Conservation (phyloP, 371 early-diverging fungal genomes). For the Mortierella polycephala region DNA sequence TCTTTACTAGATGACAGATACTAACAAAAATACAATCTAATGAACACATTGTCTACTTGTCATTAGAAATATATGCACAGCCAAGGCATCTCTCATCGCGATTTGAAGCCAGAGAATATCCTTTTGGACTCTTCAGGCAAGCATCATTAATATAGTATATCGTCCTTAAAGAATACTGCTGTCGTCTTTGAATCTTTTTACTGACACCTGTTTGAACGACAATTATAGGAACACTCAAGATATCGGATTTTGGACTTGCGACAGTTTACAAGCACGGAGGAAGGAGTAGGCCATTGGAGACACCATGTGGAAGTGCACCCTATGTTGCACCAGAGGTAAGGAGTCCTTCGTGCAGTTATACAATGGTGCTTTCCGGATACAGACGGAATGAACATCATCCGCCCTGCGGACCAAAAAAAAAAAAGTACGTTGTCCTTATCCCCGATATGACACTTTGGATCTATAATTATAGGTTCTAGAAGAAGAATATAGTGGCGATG, state of each 20-base stretch:
- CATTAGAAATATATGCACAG: conserved; percentile 44
- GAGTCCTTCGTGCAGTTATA: conserved; percentile 29
- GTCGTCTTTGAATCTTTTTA: no score
- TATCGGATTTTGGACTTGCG: conserved; percentile 95
- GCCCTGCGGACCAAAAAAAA: neutral
- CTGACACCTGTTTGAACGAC: neutral
- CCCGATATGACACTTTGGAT: neutral
- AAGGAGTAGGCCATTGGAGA: conserved; percentile 64
- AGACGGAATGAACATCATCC: neutral
- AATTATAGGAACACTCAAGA: conserved; percentile 74
- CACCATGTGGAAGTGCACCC: conserved; percentile 87
- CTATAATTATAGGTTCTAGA: conserved; percentile 56
- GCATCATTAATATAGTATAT: neutral
- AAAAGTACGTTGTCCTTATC: neutral
- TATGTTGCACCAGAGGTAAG: conserved; percentile 90
- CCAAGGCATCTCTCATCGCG: conserved; percentile 62
- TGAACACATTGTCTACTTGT: neutral
- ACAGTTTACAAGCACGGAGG: conserved; percentile 71
- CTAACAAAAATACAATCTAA: neutral
- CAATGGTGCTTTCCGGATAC: conserved; percentile 47
- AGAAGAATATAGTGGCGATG: conserved; percentile 81
- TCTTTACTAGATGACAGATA: neutral
- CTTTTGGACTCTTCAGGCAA: conserved; percentile 61
- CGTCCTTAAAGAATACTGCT: no score
- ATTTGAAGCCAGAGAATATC: conserved; percentile 80